phyloP scores from a whole-genome alignment of 176 grass and related monocot genomes.

The Triticum timopheevii region DNA sequence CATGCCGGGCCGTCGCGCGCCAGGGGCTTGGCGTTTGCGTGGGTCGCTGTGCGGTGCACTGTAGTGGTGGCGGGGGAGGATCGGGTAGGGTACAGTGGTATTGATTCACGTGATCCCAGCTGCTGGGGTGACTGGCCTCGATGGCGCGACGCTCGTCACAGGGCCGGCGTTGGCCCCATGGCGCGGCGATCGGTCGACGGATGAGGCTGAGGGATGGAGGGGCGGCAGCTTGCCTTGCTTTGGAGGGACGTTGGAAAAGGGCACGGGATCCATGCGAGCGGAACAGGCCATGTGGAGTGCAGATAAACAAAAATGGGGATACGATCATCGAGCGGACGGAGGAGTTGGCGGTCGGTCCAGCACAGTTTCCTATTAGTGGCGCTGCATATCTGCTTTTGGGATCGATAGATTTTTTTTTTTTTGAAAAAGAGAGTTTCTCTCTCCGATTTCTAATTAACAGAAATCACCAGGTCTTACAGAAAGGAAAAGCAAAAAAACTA shows the following conservation, averaged over 20 bases:
- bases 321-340: not conserved
- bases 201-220: not conserved
- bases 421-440: too few species aligned
- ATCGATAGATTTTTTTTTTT: not conserved
- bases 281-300: slow-evolving; percentile 40
- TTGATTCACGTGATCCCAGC: not conserved
- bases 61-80: not conserved
- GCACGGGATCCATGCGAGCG: not conserved
- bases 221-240: not conserved
- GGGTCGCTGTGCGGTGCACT: not conserved
- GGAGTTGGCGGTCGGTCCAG: slow-evolving; percentile 14
- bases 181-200: slow-evolving; percentile 22
- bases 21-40: not conserved
- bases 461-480: too few species aligned
- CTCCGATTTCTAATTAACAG: too few species aligned
- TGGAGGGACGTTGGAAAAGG: not conserved
- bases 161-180: not conserved
- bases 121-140: not conserved
- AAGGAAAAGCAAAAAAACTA: too few species aligned
- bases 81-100: not conserved
- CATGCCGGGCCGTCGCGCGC: not conserved
- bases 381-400: not conserved
- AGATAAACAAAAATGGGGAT: not conserved
- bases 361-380: not conserved
- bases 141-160: slow-evolving; percentile 18